These are phyloP conservation scores for Tetragonia tetragonoides DNA, from an alignment of 148 eudicot species.

Conservation along the genomic window DNA sequence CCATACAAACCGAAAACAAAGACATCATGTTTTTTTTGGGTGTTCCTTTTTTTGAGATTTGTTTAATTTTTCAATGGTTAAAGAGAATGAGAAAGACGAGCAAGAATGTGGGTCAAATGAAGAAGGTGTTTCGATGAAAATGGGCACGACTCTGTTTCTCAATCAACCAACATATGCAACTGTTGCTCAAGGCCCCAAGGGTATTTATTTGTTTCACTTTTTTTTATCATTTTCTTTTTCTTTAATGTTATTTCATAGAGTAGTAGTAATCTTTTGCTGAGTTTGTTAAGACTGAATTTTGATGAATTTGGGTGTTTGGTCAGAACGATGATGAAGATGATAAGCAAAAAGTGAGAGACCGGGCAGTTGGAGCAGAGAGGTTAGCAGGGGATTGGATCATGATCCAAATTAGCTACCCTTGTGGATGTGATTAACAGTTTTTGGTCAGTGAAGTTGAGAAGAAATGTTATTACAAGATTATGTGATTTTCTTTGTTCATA, in stretches of 20 bases:
- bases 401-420: slow-evolving; percentile 17
- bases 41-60: neutral
- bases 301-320: neutral
- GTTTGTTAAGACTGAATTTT: neutral
- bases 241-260: neutral
- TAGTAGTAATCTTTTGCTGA: neutral
- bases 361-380: slow-evolving; percentile 11
- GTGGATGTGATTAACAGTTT: slow-evolving; percentile 15
- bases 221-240: neutral
- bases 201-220: neutral
- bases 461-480: slow-evolving; percentile 21
- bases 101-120: neutral
- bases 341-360: neutral
- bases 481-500: neutral
- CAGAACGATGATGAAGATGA: neutral
- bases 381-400: slow-evolving; percentile 5
- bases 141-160: neutral
- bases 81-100: neutral
- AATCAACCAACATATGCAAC: too few relatives aligned
- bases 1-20: too few relatives aligned
- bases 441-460: slow-evolving; percentile 12
- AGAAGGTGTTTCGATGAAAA: neutral
- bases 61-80: neutral
- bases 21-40: neutral
- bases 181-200: neutral